Base-by-base conservation (phyloP, 306 rosid species). In the Vigna trinervia region DNA sequence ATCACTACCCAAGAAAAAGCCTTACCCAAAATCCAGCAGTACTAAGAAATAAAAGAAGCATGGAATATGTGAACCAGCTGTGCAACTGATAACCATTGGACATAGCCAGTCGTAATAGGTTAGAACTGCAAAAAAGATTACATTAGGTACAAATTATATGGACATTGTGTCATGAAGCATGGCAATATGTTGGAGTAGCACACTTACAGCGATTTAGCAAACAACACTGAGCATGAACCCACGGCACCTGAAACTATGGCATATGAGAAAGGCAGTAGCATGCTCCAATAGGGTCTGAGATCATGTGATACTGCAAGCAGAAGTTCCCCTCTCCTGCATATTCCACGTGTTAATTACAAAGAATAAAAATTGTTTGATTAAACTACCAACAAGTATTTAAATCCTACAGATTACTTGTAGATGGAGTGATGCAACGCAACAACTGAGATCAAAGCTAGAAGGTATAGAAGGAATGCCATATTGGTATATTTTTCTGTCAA, bases 1-100 rank as follows among this genome's bases (percentile, higher is more conserved):
- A 85, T 77, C 88, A 70, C 85, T 90, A 95, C 97, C 87, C 89
- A 89, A 76, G 90, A 91, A 62, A 22, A 50, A 80, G 78, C 53
- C 77, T 88, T 92, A 95, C 99, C 99, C 99, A 95, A 80, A 95
- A 95, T 86, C 97, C 99, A 81, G 99, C 97, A 54, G 99, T 92
- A 81, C 96, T 91, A 64, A 95, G 94, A 88, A 95, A 95, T 82
- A 92, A 82, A 78, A 95, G 98, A 75, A 95, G 91, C 84, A 95
- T 84, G 77, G 92, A 95, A 78, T 95, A 95, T 11, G 94, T 95
- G 89, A 95, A 95, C 99, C 97, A 92, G 89, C 97, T 80, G 58
- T 95, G 99, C 87, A 95, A 85, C 86, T 90, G 86, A 86, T 92
- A 95, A 81, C 83, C 88, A 79, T 89, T 85, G 77, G 97, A 95